phyloP scores from a whole-genome alignment of 1,284 basidiomycete genomes.

The Polyporus tsugae region DNA sequence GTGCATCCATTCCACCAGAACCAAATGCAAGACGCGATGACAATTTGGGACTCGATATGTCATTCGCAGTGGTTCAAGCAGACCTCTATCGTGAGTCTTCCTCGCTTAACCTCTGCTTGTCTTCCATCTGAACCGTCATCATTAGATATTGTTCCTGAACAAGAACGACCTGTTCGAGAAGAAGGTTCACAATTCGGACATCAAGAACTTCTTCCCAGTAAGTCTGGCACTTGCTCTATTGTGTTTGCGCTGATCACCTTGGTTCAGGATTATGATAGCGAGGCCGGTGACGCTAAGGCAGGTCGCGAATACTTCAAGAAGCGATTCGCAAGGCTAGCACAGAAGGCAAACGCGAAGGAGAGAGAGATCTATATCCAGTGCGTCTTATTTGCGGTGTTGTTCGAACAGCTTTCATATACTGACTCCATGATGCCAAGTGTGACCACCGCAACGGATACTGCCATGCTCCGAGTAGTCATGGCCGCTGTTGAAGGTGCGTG shows the following conservation, averaged over 20 bases:
- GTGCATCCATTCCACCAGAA: constrained; percentile 57
- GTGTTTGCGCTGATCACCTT: constrained; percentile 13
- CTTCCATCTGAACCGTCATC: constrained; percentile 14
- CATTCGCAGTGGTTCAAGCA: constrained; percentile 94
- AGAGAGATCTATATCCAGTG: constrained; percentile 92
- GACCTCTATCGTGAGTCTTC: constrained; percentile 80
- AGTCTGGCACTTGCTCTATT: constrained; percentile 36
- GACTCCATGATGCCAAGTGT: constrained; percentile 56
- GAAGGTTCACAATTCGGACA: constrained; percentile 84
- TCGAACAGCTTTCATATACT: constrained; percentile 13
- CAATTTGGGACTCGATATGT: constrained; percentile 95
- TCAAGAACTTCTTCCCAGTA: constrained; percentile 88
- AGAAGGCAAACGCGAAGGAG: constrained; percentile 86
- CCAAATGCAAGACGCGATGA: constrained; percentile 97
- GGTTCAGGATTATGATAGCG: constrained; percentile 78
- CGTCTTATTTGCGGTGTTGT: constrained; percentile 44
- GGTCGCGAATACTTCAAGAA: constrained; percentile 92
- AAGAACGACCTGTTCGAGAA: constrained; percentile 90
- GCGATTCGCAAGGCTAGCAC: constrained; percentile 84
- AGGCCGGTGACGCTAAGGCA: constrained; percentile 69
- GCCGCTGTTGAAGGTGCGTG: constrained; percentile 87
- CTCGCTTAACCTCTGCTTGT: constrained; percentile 10
- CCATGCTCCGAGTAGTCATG: constrained; percentile 93
- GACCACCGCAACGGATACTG: constrained; percentile 94
- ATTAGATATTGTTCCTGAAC: constrained; percentile 89